These are phyloP conservation scores for Ramularia collo-cygni DNA, from an alignment of 2,329 filamentous ascomycete genomes.

Conservation along the genomic window DNA sequence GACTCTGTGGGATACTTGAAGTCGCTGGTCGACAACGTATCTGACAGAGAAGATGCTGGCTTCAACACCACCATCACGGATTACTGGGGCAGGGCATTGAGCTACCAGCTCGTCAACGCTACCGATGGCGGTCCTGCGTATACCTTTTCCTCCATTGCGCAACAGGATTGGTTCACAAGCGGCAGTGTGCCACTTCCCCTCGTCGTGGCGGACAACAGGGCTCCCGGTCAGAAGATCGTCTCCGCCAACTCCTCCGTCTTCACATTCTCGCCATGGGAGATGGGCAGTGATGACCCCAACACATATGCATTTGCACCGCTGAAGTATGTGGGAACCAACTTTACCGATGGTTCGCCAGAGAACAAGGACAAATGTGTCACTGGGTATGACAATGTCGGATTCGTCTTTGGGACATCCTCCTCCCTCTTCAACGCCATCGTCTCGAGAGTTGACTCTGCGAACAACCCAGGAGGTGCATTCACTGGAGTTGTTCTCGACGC, in stretches of 20 bases:
- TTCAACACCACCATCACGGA: slow-evolving; percentile 73
- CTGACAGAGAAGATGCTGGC: slow-evolving; percentile 55
- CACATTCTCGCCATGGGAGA: slow-evolving; percentile 74
- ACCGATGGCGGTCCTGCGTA: slow-evolving; percentile 65
- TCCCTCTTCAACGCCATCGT: slow-evolving; percentile 78
- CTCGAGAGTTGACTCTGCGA: slow-evolving; percentile 51
- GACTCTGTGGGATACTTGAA: slow-evolving; percentile 56
- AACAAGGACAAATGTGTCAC: slow-evolving; percentile 56
- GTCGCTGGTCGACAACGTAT: slow-evolving; percentile 52
- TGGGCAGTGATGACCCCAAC: slow-evolving; percentile 65
- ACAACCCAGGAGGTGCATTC: slow-evolving; percentile 34
- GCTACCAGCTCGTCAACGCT: slow-evolving; percentile 76
- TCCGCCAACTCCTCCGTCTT: slow-evolving; percentile 67
- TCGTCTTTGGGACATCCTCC: slow-evolving; percentile 77
- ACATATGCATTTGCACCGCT: slow-evolving; percentile 62
- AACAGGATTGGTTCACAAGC: slow-evolving; percentile 54
- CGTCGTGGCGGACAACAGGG: slow-evolving; percentile 61
- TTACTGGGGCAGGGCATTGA: slow-evolving; percentile 74
- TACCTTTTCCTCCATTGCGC: slow-evolving; percentile 74
- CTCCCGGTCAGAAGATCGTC: slow-evolving; percentile 55
- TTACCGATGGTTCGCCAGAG: slow-evolving; percentile 55
- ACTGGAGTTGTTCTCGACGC: slow-evolving; percentile 44
- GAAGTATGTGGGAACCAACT: slow-evolving; percentile 66
- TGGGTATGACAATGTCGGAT: slow-evolving; percentile 78
- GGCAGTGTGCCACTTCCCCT: slow-evolving; percentile 66